Conservation (phyloP, 768 basidiomycete genomes). For the Mycena maculata region DNA sequence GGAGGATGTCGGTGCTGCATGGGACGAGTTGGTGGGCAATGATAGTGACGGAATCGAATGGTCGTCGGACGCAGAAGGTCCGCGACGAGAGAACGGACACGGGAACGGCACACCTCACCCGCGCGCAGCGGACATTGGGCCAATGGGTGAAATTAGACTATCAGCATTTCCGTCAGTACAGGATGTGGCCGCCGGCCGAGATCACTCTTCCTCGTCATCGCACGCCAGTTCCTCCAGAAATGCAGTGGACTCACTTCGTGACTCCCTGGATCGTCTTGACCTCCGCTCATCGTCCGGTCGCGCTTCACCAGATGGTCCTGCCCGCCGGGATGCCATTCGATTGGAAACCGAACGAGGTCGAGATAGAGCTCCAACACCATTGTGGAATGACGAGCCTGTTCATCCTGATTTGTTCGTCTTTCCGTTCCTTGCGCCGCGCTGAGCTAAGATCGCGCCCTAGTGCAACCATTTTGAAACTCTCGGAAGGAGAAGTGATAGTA, state of each 20-base stretch:
- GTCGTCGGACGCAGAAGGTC: conserved; percentile 59
- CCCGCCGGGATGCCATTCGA: conserved; percentile 18
- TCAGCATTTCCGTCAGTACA: conserved; percentile 23
- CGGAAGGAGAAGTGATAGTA: conserved; percentile 59
- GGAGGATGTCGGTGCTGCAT: conserved; percentile 65
- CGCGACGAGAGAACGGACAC: conserved; percentile 37
- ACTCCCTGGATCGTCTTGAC: conserved; percentile 28
- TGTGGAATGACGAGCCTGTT: conserved; percentile 60
- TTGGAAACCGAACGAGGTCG: conserved; percentile 58
- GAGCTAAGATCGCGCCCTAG: conserved; percentile 13
- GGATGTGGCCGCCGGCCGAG: conserved; percentile 18
- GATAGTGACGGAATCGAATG: conserved; percentile 62
- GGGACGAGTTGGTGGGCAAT: conserved; percentile 59
- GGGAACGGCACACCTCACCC: conserved; percentile 29
- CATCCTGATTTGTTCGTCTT: conserved; percentile 56
- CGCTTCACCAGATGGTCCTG: conserved; percentile 30
- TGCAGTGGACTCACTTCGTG: conserved; percentile 14
- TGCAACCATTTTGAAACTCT: conserved; percentile 52
- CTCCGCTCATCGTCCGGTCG: conserved; percentile 28
- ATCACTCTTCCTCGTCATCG: conserved; percentile 29
- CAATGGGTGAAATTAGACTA: conserved; percentile 52
- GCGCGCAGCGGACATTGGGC: conserved; percentile 53
- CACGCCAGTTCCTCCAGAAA: conserved; percentile 22
- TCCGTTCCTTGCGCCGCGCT: neutral
- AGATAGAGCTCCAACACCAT: conserved; percentile 63